Base-by-base conservation (phyloP, 768 basidiomycete species). In the Vararia minispora region DNA sequence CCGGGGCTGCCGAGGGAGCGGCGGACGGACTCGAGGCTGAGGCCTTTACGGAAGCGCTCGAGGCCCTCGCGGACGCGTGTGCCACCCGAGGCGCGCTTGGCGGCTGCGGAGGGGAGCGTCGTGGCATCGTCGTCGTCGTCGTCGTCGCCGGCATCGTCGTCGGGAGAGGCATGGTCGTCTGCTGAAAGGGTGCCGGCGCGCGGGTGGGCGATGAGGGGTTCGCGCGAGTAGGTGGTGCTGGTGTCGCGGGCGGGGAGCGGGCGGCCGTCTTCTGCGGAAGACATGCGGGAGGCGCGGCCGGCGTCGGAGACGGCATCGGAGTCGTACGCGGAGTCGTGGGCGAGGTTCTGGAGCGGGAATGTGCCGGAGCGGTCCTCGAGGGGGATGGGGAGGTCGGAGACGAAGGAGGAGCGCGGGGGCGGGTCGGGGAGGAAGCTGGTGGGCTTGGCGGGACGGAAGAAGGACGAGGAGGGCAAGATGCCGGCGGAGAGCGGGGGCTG, bases 401-500 rank as follows among this genome's bases (percentile, higher is more conserved):
- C 52, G 28, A 48, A 42, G 4, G 62, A 60, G 7, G 61, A 41
- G 52, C 56, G 35, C 54, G 56, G 29, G 56, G 57, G 36, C 48
- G 47, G 35, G 52, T 50, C 25, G 47, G 50, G 6, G 63, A 63
- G 13, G 58, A 61, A 35, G 63, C 53, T 18, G 62, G 64, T 17
- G 56, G 71, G 22, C 65, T 74, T 62, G 17, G 76, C 71, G 4
- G 83, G 81, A 16, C 67, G 73, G 52, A 87, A 87, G 62, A 88
- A 87, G 6, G 80, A 78, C 4, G 82, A 73, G 8, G 83, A 76
- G 12, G 87, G 83, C 39, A 78, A 74, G 14, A 87, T 80, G 23
- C 82, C 84, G 30, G 74, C 72, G 79, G 0, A 79, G 78, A 1
- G 41, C 42, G 27, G 36, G 42, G 25, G 37, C 35, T 24, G 43